Evolutionary conservation across 2,329 filamentous ascomycete species (phyloP), one percentile per base, ranked within the genome.

Genomic region (Talaromyces pinophilus): DNA sequence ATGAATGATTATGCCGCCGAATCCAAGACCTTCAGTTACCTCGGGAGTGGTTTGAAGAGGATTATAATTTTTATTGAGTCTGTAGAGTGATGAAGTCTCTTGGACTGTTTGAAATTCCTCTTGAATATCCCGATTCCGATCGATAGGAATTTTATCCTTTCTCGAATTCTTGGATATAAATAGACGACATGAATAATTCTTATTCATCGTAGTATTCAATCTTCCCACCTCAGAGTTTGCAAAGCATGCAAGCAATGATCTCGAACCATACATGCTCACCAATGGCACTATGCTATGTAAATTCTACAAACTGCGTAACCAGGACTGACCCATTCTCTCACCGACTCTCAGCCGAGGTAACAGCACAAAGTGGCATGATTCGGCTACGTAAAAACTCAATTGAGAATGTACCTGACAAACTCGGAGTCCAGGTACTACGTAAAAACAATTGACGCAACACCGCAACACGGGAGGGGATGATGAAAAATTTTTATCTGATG

Each of bases 401-500:
- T 22, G 15, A 33, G 59, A 1, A 30, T 10, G 33, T 57, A 15
- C n/a, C n/a, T 40, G 54, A 10, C 33, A 57, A 8, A 11, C 7
- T 35, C 42, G 17, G 28, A 13, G 8, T n/a, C 5, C 17, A 15
- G 10, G 25, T 8, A 25, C 25, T 25, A 25, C 25, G 25, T 25
- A 25, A 44, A 19, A 28, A 55, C 25, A 30, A 54, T n/a, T 54
- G 50, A 55, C 28, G 25, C 48, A 54, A 54, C 28, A n/a, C 15
- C 25, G 25, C 6, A 30, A 54, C 50, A 33, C 28, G 13, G 22
- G 54, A 11, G 15, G 22, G 22, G 54, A 19, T 38, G 35, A 13
- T 13, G 46, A 66, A 67, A 60, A 28, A 28, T 46, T 50, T 63
- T 66, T 67, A 67, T 67, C 60, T 67, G 65, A 67, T 67, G 65